Evolutionary conservation across 169 alveolate species (phyloP).

Genomic region (Miamiensis avidus): DNA sequence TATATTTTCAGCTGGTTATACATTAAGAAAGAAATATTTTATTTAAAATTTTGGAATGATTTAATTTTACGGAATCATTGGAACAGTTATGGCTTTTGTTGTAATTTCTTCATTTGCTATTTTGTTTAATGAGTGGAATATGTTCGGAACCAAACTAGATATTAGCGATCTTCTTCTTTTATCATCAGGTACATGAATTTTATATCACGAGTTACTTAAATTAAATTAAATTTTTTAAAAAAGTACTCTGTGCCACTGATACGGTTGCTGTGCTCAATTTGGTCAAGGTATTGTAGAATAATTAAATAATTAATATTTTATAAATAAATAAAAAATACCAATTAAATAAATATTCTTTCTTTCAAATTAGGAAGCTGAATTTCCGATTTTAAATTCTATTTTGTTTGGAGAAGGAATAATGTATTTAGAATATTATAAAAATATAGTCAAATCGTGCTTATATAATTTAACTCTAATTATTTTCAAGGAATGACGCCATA

Average conservation of each 20-base stretch:
- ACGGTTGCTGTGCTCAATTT: conserved; percentile 50
- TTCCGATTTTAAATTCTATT: conserved; percentile 41
- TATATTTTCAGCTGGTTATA: background rate
- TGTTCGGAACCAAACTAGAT: background rate
- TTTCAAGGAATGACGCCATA: conserved; percentile 41
- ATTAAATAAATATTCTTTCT: no score
- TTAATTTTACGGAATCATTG: background rate
- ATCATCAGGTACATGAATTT: background rate
- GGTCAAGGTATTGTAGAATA: no score
- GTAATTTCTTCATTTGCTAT: background rate
- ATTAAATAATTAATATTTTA: no score
- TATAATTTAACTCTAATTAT: no score
- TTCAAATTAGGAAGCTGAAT: background rate
- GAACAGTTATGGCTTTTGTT: background rate
- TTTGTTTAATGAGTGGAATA: background rate
- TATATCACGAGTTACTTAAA: background rate
- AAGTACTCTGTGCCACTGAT: conserved; percentile 58
- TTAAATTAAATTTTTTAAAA: conserved; percentile 20
- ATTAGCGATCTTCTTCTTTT: background rate
- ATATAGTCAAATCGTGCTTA: no score
- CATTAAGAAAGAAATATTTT: background rate
- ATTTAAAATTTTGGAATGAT: background rate
- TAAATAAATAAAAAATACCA: background rate
- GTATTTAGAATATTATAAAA: no score
- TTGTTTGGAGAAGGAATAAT: conserved; percentile 55